These are phyloP conservation scores for Penicillium frequentans DNA, from an alignment of 2,329 filamentous ascomycete genomes.

Conservation along the genomic window DNA sequence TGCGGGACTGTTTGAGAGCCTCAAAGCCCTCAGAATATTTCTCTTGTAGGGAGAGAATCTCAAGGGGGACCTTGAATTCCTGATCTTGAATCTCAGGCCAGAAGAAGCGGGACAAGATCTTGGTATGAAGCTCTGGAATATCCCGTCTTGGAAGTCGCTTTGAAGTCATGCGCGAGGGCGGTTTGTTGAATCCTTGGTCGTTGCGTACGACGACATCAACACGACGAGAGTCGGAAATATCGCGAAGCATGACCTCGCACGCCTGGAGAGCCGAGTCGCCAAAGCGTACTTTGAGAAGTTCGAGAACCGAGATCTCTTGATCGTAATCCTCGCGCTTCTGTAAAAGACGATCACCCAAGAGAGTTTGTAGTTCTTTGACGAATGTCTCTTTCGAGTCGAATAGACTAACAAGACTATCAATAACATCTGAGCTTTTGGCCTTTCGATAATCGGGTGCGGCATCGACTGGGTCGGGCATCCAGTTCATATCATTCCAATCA, in stretches of 20 bases:
- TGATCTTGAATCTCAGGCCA: conserved; percentile 77
- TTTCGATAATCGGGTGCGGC: conserved; percentile 90
- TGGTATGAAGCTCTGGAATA: conserved; percentile 64
- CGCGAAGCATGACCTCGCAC: conserved; percentile 96
- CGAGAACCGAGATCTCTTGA: conserved; percentile 78
- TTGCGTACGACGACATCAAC: conserved; percentile 69
- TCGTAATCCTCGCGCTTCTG: conserved; percentile 67
- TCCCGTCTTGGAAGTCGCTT: conserved; percentile 27
- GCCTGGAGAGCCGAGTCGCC: conserved; percentile 83
- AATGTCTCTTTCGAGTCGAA: conserved; percentile 89
- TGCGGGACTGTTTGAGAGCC: conserved; percentile 75
- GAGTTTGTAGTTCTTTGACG: conserved; percentile 87
- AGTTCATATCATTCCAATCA: conserved; percentile 89
- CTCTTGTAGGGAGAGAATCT: conserved; percentile 59
- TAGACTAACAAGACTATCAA: conserved; percentile 83
- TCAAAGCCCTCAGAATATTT: conserved; percentile 76
- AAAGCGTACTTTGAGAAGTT: conserved; percentile 84
- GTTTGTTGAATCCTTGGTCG: conserved; percentile 41
- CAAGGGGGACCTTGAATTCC: conserved; percentile 46
- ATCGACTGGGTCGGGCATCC: conserved; percentile 90
- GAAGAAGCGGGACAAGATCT: conserved; percentile 88
- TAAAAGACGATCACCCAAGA: conserved; percentile 79
- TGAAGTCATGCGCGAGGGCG: conserved; percentile 23
- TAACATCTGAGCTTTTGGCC: conserved; percentile 84
- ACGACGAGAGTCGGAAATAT: conserved; percentile 78